Evolutionary conservation across 371 early-diverging fungal genomes (phyloP).

Genomic region (Rhizomucor pusillus): DNA sequence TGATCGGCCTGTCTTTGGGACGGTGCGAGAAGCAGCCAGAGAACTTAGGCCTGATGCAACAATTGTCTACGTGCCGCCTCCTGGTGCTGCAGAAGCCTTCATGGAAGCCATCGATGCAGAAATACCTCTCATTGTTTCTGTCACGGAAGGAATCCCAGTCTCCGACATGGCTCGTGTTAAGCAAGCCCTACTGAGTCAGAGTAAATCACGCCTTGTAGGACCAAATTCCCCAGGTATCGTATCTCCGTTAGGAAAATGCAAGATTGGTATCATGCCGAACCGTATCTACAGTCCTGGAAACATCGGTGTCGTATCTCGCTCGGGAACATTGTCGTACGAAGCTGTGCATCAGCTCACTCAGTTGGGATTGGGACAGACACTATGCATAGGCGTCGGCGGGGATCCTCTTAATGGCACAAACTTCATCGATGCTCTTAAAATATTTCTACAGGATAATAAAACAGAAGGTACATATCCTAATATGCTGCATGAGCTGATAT

Average conservation of each 20-base stretch:
- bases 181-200: conserved; percentile 71
- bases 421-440: conserved; percentile 94
- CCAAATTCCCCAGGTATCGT: conserved; percentile 99
- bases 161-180: conserved; percentile 96
- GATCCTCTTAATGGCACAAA: conserved; percentile 99
- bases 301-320: conserved; percentile 98
- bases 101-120: conserved; percentile 97
- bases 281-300: conserved; percentile 95
- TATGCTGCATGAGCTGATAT: too few species aligned
- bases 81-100: conserved; percentile 93
- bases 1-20: conserved; percentile 93
- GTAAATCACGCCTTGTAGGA: conserved; percentile 94
- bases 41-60: conserved; percentile 92
- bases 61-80: conserved; percentile 98
- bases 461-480: too few species aligned
- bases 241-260: conserved; percentile 89
- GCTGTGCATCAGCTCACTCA: conserved; percentile 97
- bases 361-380: conserved; percentile 92
- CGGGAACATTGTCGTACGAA: conserved; percentile 98
- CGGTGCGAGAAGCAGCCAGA: conserved; percentile 81
- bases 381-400: conserved; percentile 98
- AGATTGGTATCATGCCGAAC: conserved; percentile 99
- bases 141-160: conserved; percentile 99
- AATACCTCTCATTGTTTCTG: conserved; percentile 93
- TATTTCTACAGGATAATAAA: conserved; percentile 93